Percentiles rank a stretch among this genome's conserved stretches.
These are phyloP conservation scores for Eremomyces bilateralis DNA, from an alignment of 495 filamentous ascomycete genomes.

Conservation along the genomic window DNA sequence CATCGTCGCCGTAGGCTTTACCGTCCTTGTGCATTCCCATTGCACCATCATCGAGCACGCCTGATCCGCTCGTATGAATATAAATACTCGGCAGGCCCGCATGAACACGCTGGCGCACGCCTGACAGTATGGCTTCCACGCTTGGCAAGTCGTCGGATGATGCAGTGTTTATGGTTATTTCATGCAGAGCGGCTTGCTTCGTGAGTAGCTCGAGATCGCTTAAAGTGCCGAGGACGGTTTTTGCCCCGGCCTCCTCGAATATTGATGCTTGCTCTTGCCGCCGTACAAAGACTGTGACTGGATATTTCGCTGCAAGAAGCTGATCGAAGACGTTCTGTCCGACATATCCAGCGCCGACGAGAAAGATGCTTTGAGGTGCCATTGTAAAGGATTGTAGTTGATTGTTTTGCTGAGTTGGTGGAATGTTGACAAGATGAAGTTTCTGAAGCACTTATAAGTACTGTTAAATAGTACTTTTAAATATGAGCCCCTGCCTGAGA, in stretches of 20 bases:
- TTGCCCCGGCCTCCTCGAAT: slow-evolving; percentile 10
- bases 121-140: slow-evolving; percentile 17
- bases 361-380: slow-evolving; percentile 10
- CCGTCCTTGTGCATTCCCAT: slow-evolving; percentile 10
- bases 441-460: too few relatives aligned
- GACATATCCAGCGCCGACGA: slow-evolving; percentile 23
- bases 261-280: slow-evolving; percentile 11
- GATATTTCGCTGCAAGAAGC: slow-evolving; percentile 16
- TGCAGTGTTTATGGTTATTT: slow-evolving; percentile 22
- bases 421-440: too few relatives aligned
- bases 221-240: slow-evolving; percentile 14
- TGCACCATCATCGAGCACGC: slow-evolving; percentile 10
- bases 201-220: slow-evolving; percentile 15
- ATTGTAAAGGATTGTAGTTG: neutral
- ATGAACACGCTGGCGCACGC: slow-evolving; percentile 14
- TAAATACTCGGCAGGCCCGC: slow-evolving; percentile 15
- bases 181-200: slow-evolving; percentile 10
- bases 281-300: slow-evolving; percentile 17
- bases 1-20: slow-evolving; percentile 18
- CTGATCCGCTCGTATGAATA: slow-evolving; percentile 22
- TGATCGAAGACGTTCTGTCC: slow-evolving; percentile 20
- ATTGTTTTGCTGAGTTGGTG: too few relatives aligned
- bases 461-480: too few relatives aligned
- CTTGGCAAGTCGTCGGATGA: slow-evolving; percentile 19
- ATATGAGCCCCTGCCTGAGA: too few relatives aligned